Evolutionary conservation across 768 basidiomycete genomes (phyloP).

Genomic region (Lactarius hatsudake): DNA sequence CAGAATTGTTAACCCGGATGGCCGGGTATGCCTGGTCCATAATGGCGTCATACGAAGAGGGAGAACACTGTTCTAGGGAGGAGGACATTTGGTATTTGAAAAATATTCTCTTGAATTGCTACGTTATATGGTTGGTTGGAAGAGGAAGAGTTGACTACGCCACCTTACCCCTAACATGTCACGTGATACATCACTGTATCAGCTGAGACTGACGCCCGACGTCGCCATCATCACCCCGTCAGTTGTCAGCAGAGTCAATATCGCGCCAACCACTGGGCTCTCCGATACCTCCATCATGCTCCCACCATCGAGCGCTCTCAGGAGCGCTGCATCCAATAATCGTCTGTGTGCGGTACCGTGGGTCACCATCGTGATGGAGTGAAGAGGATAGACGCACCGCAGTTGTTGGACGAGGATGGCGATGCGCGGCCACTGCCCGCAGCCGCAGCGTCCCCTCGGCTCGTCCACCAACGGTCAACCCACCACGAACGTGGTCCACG

Average conservation of each 20-base stretch:
- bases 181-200: not conserved
- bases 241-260: slow-evolving; percentile 39
- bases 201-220: not conserved
- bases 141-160: no score
- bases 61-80: no score
- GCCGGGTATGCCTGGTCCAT: no score
- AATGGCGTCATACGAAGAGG: no score
- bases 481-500: slow-evolving; percentile 80
- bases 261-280: slow-evolving; percentile 51
- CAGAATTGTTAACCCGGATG: no score
- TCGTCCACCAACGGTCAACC: slow-evolving; percentile 58
- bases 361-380: not conserved
- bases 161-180: no score
- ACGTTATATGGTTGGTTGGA: no score
- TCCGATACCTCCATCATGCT: slow-evolving; percentile 43
- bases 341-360: slow-evolving; percentile 41
- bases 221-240: slow-evolving; percentile 34
- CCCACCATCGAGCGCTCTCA: slow-evolving; percentile 62
- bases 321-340: slow-evolving; percentile 66
- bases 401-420: slow-evolving; percentile 87
- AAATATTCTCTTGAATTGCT: no score
- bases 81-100: no score
- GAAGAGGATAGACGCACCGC: slow-evolving; percentile 44
- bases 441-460: slow-evolving; percentile 55
- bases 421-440: slow-evolving; percentile 84